Percentiles rank a stretch among this genome's conserved stretches.
Conservation (phyloP, 371 early-diverging fungal genomes). For the Cokeromyces recurvatus region DNA sequence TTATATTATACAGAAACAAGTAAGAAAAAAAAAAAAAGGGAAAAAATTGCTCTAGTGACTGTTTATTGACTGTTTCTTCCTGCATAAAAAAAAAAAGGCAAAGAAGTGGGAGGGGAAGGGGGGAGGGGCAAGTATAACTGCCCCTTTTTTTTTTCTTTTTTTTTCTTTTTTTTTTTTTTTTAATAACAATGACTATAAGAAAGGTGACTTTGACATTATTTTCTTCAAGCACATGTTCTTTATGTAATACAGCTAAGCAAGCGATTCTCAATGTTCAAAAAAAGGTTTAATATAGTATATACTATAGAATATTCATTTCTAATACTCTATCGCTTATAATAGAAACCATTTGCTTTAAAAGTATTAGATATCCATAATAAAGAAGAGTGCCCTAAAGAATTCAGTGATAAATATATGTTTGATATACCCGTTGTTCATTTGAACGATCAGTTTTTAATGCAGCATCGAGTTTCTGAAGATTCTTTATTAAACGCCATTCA, state of each 20-base stretch:
- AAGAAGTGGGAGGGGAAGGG: too few species aligned
- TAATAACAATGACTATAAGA: too few species aligned
- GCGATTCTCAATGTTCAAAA: constrained; percentile 39
- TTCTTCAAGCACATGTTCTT: constrained; percentile 48
- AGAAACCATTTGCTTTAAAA: constrained; percentile 36
- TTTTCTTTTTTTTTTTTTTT: too few species aligned
- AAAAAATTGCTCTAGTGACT: too few species aligned
- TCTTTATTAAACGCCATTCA: constrained; percentile 34
- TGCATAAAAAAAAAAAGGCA: too few species aligned
- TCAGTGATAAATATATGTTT: constrained; percentile 44
- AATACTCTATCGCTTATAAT: too few species aligned
- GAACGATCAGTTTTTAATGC: constrained; percentile 43
- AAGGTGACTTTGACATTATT: constrained; percentile 43
- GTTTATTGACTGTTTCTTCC: too few species aligned
- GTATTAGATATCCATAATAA: constrained; percentile 40
- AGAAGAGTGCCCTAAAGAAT: constrained; percentile 46
- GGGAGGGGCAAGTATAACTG: too few species aligned
- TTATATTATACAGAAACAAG: too few species aligned
- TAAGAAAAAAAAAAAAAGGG: too few species aligned
- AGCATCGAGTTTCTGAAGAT: constrained; percentile 43
- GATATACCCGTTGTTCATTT: constrained; percentile 47
- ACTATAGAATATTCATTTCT: too few species aligned
- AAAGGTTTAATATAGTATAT: constrained; percentile 21
- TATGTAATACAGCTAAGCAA: constrained; percentile 44
- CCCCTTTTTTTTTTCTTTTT: too few species aligned